These are phyloP conservation scores for Alliaria petiolata DNA, from an alignment of 345 rosid species.

Conservation along the genomic window DNA sequence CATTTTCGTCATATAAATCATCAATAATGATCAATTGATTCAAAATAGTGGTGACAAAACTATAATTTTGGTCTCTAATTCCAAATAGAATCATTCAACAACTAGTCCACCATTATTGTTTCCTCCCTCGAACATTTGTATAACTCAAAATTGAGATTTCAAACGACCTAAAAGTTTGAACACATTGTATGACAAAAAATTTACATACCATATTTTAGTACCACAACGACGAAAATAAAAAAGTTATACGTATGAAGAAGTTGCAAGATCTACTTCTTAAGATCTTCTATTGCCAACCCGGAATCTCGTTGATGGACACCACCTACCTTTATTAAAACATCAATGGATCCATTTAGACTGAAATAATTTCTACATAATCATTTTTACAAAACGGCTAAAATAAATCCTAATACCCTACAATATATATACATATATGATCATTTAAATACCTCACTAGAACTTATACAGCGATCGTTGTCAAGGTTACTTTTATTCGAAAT, in stretches of 20 bases:
- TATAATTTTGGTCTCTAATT: too few relatives aligned
- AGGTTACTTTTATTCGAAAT: neutral
- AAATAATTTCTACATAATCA: neutral
- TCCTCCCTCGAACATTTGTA: too few relatives aligned
- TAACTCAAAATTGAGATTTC: neutral
- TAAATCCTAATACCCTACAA: neutral
- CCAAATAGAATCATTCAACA: too few relatives aligned
- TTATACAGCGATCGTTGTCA: neutral
- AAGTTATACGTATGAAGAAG: neutral
- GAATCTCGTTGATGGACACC: slow-evolving; percentile 11
- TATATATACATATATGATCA: too few relatives aligned
- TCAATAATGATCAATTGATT: too few relatives aligned
- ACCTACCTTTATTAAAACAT: slow-evolving; percentile 16
- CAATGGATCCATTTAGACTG: neutral
- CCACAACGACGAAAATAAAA: neutral
- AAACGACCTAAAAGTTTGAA: neutral
- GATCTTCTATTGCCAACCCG: slow-evolving; percentile 19
- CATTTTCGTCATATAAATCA: too few relatives aligned
- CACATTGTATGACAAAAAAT: neutral
- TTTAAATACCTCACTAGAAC: slow-evolving; percentile 19
- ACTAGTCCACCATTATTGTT: too few relatives aligned
- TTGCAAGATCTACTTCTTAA: neutral
- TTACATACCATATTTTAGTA: neutral
- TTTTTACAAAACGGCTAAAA: neutral
- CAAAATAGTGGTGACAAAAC: too few relatives aligned